Evolutionary conservation across 1,284 basidiomycete genomes (phyloP).

Genomic region (Tremellales sp.): DNA sequence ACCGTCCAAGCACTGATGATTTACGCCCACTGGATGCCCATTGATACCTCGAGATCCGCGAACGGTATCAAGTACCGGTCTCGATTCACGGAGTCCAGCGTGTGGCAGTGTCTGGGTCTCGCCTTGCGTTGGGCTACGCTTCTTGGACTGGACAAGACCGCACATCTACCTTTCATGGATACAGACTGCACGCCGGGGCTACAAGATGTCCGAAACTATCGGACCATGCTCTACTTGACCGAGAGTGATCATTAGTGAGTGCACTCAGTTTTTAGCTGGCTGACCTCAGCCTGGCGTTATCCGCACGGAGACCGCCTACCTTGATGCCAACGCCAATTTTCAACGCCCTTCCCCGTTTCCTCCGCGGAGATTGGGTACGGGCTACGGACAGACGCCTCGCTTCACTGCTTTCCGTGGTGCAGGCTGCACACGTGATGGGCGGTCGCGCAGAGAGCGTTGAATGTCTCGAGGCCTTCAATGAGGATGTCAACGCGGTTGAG

Average conservation of each 20-base stretch:
- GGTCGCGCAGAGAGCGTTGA: conserved; percentile 10
- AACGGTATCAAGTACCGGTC: conserved; percentile 8
- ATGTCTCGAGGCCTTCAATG: conserved; percentile 17
- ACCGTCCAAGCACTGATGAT: conserved; percentile 22
- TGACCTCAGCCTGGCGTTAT: conserved; percentile 17
- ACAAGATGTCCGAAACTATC: conserved; percentile 9
- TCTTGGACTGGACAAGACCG: conserved; percentile 14
- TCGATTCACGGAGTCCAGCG: conserved; percentile 15
- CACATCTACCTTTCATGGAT: conserved; percentile 10
- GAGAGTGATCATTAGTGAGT: conserved; percentile 25
- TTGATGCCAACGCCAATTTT: conserved; percentile 6
- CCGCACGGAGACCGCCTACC: conserved; percentile 11
- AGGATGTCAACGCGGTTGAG: conserved; percentile 15
- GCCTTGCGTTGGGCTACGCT: conserved; percentile 20
- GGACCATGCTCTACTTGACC: conserved; percentile 20
- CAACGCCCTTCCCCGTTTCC: conserved; percentile 8
- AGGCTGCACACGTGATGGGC: conserved; percentile 12
- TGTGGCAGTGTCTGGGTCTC: conserved; percentile 19
- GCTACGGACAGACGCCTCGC: conserved; percentile 15
- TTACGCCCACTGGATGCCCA: conserved; percentile 23
- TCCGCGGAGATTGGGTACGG: conserved; percentile 4
- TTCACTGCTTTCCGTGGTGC: conserved; percentile 11
- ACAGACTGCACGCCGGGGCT: not conserved
- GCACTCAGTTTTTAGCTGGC: not conserved
- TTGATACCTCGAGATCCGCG: conserved; percentile 6